Evolutionary conservation across 2,329 filamentous ascomycete species (phyloP).

Genomic region (Lasiodiplodia citricola): DNA sequence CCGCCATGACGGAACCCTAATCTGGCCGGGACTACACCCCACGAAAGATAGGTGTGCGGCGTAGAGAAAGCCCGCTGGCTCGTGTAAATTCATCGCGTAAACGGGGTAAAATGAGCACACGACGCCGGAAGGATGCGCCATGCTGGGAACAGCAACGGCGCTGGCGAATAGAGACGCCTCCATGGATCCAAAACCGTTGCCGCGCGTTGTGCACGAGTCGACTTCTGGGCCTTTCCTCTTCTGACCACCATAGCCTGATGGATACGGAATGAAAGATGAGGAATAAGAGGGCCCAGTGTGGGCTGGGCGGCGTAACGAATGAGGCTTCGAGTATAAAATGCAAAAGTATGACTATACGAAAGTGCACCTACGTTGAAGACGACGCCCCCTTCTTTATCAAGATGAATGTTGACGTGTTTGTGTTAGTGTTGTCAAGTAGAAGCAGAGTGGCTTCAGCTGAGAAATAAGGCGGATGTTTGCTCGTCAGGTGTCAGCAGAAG

Average conservation of each 20-base stretch:
- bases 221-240: slow-evolving; percentile 5
- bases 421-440: neutral
- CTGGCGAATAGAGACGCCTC: slow-evolving; percentile 6
- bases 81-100: slow-evolving; percentile 13
- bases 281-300: neutral
- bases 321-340: neutral
- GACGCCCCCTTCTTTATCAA: neutral
- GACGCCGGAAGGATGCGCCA: slow-evolving; percentile 19
- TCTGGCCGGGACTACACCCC: neutral
- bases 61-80: neutral
- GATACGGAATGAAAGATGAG: slow-evolving; percentile 11
- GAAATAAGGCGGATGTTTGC: neutral
- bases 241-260: neutral
- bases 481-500: neutral
- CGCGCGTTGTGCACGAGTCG: slow-evolving; percentile 11
- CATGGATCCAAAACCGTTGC: slow-evolving; percentile 12
- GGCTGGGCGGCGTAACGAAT: neutral
- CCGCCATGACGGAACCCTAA: neutral
- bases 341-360: neutral
- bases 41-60: slow-evolving; percentile 11
- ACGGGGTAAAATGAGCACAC: slow-evolving; percentile 17
- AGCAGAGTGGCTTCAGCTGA: neutral
- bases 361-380: neutral
- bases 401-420: neutral
- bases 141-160: neutral